Conservation (phyloP, 768 basidiomycete genomes). For the Tylopilus plumbeoviolaceoides region DNA sequence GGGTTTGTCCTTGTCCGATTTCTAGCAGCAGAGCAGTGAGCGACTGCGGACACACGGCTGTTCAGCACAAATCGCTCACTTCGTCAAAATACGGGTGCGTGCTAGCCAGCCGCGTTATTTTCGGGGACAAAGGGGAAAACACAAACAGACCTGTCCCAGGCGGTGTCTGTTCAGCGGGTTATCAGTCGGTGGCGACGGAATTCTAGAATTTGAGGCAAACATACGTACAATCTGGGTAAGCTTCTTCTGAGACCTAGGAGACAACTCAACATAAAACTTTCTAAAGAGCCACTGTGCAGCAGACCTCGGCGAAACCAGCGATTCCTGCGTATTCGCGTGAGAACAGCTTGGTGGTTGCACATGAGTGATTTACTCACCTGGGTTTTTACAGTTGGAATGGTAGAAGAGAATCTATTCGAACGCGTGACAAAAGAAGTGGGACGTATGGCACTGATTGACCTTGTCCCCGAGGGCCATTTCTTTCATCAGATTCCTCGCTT, state of each 20-base stretch:
- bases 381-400: constrained; percentile 81
- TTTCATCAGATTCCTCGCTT: constrained; percentile 81
- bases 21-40: constrained; percentile 40
- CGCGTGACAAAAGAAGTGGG: background rate
- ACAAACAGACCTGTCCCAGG: constrained; percentile 79
- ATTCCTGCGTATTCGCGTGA: constrained; percentile 46
- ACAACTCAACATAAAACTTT: constrained; percentile 3
- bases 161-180: constrained; percentile 56
- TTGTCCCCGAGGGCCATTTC: constrained; percentile 75
- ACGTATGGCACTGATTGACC: constrained; percentile 35
- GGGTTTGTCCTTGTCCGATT: constrained; percentile 70
- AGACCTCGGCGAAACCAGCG: constrained; percentile 79
- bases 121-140: background rate
- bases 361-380: constrained; percentile 45
- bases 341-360: background rate
- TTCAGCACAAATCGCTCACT: constrained; percentile 36
- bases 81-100: constrained; percentile 78
- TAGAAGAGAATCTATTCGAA: constrained; percentile 74
- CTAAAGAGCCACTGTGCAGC: constrained; percentile 3
- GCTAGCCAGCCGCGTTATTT: constrained; percentile 28
- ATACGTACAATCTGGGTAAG: constrained; percentile 84
- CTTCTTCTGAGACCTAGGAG: constrained; percentile 67
- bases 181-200: constrained; percentile 5
- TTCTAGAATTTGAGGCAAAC: constrained; percentile 24
- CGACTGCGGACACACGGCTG: background rate